Conservation (phyloP, 2,329 filamentous ascomycete genomes). For the Alternaria solani region DNA sequence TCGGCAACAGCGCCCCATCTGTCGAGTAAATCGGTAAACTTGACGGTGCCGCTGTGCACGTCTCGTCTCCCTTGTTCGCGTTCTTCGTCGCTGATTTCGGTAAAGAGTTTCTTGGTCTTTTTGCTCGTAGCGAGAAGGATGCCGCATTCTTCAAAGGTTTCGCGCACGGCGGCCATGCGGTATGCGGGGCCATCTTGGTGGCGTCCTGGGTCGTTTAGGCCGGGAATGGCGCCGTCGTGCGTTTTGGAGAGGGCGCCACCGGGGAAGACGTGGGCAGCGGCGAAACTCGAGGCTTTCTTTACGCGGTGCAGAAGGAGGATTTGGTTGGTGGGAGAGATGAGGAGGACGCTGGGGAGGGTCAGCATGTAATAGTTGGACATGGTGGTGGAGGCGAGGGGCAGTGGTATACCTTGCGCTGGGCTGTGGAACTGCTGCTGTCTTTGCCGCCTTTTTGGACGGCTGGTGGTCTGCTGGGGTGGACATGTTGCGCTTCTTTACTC, state of each 20-base stretch:
- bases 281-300: conserved; percentile 80
- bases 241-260: conserved; percentile 81
- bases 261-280: conserved; percentile 94
- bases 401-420: conserved; percentile 68
- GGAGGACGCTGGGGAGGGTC: conserved; percentile 69
- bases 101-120: conserved; percentile 64
- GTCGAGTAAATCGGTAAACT: conserved; percentile 72
- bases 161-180: conserved; percentile 82
- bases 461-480: conserved; percentile 44
- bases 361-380: background rate
- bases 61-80: conserved; percentile 71
- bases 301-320: conserved; percentile 89
- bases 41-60: conserved; percentile 72
- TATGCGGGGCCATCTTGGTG: conserved; percentile 79
- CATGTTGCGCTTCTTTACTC: conserved; percentile 33
- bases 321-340: conserved; percentile 86
- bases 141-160: conserved; percentile 95
- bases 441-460: conserved; percentile 42
- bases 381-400: background rate
- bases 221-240: conserved; percentile 73
- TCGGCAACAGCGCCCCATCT: conserved; percentile 69
- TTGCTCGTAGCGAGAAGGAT: conserved; percentile 74
- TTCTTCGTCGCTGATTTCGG: conserved; percentile 64
- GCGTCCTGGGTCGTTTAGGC: conserved; percentile 59
- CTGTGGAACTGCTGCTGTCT: conserved; percentile 58